A percentile compares a stretch with the other conserved stretches of the same genome.
These are phyloP conservation scores for Neonectria punicea DNA, from an alignment of 2,329 filamentous ascomycete genomes.

Conservation along the genomic window DNA sequence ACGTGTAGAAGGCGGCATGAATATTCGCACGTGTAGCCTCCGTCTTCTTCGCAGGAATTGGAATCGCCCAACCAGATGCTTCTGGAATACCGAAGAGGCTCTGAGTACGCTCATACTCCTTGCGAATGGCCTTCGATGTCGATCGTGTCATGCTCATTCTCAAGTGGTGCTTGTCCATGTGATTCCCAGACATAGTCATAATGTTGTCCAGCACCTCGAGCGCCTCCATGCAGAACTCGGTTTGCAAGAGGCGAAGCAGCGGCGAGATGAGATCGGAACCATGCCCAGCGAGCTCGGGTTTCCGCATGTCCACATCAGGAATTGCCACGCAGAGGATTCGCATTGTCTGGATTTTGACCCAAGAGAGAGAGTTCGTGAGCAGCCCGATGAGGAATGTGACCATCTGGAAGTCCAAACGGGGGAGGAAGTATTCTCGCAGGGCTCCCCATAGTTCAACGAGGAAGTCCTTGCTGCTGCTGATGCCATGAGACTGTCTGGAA, in stretches of 20 bases:
- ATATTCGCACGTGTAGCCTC: slow-evolving; percentile 89
- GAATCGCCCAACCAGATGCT: slow-evolving; percentile 94
- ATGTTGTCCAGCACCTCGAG: slow-evolving; percentile 93
- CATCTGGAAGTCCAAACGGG: slow-evolving; percentile 83
- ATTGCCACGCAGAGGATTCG: slow-evolving; percentile 86
- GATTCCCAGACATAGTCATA: slow-evolving; percentile 90
- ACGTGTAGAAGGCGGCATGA: slow-evolving; percentile 95
- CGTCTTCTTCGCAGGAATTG: slow-evolving; percentile 90
- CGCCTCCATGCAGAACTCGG: slow-evolving; percentile 92
- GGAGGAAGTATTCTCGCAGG: slow-evolving; percentile 82
- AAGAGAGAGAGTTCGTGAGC: slow-evolving; percentile 86
- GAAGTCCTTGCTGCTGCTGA: slow-evolving; percentile 75
- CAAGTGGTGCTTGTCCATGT: slow-evolving; percentile 93
- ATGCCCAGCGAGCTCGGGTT: slow-evolving; percentile 87
- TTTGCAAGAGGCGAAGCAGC: slow-evolving; percentile 87
- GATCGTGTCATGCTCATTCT: slow-evolving; percentile 98
- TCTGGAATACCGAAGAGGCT: slow-evolving; percentile 97
- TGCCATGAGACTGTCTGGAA: slow-evolving; percentile 69
- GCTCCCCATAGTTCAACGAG: slow-evolving; percentile 78
- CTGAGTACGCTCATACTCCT: slow-evolving; percentile 94
- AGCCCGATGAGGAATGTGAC: slow-evolving; percentile 91
- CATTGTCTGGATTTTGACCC: slow-evolving; percentile 95
- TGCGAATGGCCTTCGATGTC: slow-evolving; percentile 85
- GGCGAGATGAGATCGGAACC: slow-evolving; percentile 96
- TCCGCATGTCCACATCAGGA: slow-evolving; percentile 91